Evolutionary conservation across 495 filamentous ascomycete species (phyloP), one percentile per base, ranked within the genome.

Genomic region (Xylaria palmicola): DNA sequence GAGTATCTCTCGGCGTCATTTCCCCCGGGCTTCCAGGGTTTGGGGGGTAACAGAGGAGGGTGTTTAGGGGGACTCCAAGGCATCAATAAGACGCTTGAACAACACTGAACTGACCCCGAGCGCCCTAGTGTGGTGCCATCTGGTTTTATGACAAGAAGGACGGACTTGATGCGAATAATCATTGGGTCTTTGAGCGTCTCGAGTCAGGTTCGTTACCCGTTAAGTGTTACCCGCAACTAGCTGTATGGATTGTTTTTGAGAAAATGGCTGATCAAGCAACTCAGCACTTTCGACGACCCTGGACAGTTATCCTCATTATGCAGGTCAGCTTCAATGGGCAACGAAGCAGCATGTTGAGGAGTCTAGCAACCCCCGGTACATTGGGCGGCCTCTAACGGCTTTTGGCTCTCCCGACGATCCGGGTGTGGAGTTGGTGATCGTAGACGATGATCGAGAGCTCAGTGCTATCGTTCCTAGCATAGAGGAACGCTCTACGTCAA

Each of bases 101-200:
- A n/a, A n/a, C n/a, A n/a, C n/a, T n/a, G n/a, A n/a, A n/a, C n/a
- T n/a, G n/a, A n/a, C n/a, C n/a, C n/a, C n/a, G n/a, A n/a, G n/a
- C n/a, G n/a, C n/a, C n/a, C n/a, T n/a, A n/a, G n/a, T 74, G 72
- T 37, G 69, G 71, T 22, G 76, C 72, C 9, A 72, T 77, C 32
- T 78, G 75, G 74, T 65, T 74, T 7, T 77, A 71, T 41, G 66
- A 75, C 37, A 63, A 63, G 64, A 55, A 62, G 1, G 51, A 56
- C 17, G 65, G 47, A 0, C 49, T 62, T 19, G 59, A 72, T 12
- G 57, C 62, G 19, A 58, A 51, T 19, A 51, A 69, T 29, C 57
- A 64, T 2, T 22, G 20, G 2, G 50, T 70, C 20, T 63, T 70
- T 6, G 29, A 65, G n/a, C 72, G 65, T 45, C 47, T 77, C 1